These are phyloP conservation scores for Psilocybe mexicana DNA, from an alignment of 1,284 basidiomycete genomes.

Conservation along the genomic window DNA sequence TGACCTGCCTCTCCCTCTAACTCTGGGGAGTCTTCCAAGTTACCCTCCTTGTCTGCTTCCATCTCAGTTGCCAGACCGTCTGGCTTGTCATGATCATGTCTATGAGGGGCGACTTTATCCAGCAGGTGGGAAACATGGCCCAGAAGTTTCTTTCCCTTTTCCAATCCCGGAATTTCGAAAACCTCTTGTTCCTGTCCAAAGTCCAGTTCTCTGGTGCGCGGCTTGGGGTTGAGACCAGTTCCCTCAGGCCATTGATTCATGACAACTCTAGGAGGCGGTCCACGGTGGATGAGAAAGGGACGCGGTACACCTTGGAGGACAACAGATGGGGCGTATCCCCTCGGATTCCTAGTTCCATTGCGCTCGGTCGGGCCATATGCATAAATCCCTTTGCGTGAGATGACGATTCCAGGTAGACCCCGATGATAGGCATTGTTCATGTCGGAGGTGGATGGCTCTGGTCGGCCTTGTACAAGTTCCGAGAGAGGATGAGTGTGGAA, in stretches of 20 bases:
- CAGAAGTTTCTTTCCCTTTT: neutral
- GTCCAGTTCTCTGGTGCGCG: neutral
- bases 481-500: constrained; percentile 1
- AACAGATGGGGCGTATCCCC: neutral
- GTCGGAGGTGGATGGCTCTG: constrained; percentile 1
- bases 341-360: neutral
- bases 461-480: neutral
- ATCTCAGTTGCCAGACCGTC: neutral
- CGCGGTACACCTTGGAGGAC: neutral
- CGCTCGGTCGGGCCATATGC: neutral
- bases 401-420: neutral
- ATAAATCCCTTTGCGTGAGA: neutral
- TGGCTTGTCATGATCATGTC: neutral
- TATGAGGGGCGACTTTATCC: neutral
- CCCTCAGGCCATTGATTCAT: constrained; percentile 1
- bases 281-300: neutral
- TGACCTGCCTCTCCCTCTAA: neutral
- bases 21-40: neutral
- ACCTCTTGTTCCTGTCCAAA: neutral
- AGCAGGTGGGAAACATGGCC: neutral
- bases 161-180: neutral
- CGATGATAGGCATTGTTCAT: constrained; percentile 2
- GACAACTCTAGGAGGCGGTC: neutral
- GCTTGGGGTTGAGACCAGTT: neutral
- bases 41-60: neutral